Evolutionary conservation across 164 flowering plant species (phyloP).

Genomic region (Berberis thunbergii): DNA sequence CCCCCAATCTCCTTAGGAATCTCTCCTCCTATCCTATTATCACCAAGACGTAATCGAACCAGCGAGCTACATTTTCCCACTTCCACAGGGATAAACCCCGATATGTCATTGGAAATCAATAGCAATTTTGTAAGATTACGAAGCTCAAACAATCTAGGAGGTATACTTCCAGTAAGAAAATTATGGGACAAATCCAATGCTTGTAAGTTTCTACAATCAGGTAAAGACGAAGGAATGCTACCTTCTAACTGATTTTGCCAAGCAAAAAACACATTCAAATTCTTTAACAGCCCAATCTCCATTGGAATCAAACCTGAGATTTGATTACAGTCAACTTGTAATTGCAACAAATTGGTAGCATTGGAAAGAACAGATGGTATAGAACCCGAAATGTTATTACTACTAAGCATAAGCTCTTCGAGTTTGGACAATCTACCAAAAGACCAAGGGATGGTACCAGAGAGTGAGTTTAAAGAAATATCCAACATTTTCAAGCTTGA

Average conservation of each 20-base stretch:
- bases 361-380: constrained; percentile 51
- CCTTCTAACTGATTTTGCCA: constrained; percentile 77
- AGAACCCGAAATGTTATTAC: constrained; percentile 61
- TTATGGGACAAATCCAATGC: constrained; percentile 66
- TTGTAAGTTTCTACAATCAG: constrained; percentile 38
- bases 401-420: constrained; percentile 62
- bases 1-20: constrained; percentile 62
- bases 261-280: constrained; percentile 47
- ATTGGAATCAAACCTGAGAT: constrained; percentile 59
- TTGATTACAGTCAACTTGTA: constrained; percentile 60
- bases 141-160: constrained; percentile 59
- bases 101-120: constrained; percentile 62
- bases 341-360: constrained; percentile 33
- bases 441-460: constrained; percentile 64
- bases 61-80: constrained; percentile 62
- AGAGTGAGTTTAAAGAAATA: constrained; percentile 62
- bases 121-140: constrained; percentile 69
- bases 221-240: constrained; percentile 48
- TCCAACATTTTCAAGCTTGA: constrained; percentile 46
- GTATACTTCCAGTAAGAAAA: constrained; percentile 56
- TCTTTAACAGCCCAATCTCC: constrained; percentile 43
- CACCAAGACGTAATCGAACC: constrained; percentile 50
- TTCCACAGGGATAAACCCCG: constrained; percentile 66
- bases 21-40: constrained; percentile 56
- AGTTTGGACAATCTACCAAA: constrained; percentile 44